Conservation (phyloP, 2,329 filamentous ascomycete species). For the Alternaria conjuncta region DNA sequence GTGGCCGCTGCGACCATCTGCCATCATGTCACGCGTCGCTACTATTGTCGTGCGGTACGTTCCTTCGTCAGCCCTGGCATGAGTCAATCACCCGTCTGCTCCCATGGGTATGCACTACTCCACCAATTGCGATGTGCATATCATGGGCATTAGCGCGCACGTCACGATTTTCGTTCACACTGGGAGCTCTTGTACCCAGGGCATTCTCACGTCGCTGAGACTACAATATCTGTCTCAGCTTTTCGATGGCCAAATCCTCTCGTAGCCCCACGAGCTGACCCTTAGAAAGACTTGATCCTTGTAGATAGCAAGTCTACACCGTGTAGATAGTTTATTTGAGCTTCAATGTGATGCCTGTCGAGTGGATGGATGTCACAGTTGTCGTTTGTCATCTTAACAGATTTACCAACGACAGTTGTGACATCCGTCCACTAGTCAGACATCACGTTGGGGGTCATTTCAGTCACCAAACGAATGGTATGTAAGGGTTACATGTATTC, state of each 20-base stretch:
- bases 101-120: too few relatives aligned
- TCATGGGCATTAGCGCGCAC: too few relatives aligned
- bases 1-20: too few relatives aligned
- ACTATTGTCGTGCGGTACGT: not conserved
- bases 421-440: not conserved
- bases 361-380: not conserved
- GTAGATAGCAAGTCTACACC: not conserved
- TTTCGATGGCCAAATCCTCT: not conserved
- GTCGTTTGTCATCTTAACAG: not conserved
- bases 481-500: not conserved
- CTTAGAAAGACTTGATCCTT: not conserved
- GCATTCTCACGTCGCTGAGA: not conserved
- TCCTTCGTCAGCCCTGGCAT: not conserved
- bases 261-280: not conserved
- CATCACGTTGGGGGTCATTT: not conserved
- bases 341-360: not conserved
- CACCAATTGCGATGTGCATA: too few relatives aligned
- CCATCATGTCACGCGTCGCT: too few relatives aligned
- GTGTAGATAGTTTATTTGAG: not conserved
- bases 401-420: not conserved
- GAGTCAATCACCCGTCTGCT: not conserved
- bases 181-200: not conserved
- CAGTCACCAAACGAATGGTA: not conserved
- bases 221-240: not conserved
- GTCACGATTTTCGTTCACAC: too few relatives aligned